phyloP scores from a whole-genome alignment of 1,284 basidiomycete species.

The Trametes sp. region DNA sequence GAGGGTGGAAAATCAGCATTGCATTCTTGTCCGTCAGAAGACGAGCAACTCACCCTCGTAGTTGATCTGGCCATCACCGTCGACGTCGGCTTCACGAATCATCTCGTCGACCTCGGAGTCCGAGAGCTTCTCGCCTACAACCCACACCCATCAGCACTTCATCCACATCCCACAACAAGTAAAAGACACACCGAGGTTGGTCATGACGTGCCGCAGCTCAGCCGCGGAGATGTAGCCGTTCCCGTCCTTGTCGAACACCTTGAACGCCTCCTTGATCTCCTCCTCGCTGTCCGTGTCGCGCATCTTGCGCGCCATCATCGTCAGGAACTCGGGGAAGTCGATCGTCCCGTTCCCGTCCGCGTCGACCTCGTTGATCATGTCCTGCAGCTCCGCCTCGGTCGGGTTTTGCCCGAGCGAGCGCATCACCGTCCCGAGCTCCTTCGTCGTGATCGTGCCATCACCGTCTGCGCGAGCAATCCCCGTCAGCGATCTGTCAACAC shows the following conservation, averaged over 20 bases:
- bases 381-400: conserved; percentile 93
- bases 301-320: conserved; percentile 98
- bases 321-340: conserved; percentile 95
- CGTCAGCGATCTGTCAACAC: conserved; percentile 23
- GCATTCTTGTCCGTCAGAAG: neutral
- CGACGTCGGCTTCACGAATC: conserved; percentile 98
- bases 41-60: conserved; percentile 67
- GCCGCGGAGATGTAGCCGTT: conserved; percentile 84
- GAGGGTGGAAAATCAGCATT: neutral
- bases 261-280: conserved; percentile 84
- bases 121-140: conserved; percentile 87
- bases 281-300: conserved; percentile 88
- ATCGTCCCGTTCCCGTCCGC: conserved; percentile 87
- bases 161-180: neutral
- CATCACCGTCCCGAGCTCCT: conserved; percentile 98
- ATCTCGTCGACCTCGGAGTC: conserved; percentile 97
- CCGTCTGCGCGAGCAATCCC: conserved; percentile 66
- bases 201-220: conserved; percentile 93
- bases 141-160: conserved; percentile 18
- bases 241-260: conserved; percentile 85
- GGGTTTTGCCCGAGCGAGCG: conserved; percentile 96
- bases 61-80: conserved; percentile 93
- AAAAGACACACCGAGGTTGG: conserved; percentile 75
- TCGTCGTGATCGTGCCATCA: conserved; percentile 96
- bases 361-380: conserved; percentile 97